These are phyloP conservation scores for Talaromyces piceae DNA, from an alignment of 2,329 filamentous ascomycete species.

Conservation along the genomic window DNA sequence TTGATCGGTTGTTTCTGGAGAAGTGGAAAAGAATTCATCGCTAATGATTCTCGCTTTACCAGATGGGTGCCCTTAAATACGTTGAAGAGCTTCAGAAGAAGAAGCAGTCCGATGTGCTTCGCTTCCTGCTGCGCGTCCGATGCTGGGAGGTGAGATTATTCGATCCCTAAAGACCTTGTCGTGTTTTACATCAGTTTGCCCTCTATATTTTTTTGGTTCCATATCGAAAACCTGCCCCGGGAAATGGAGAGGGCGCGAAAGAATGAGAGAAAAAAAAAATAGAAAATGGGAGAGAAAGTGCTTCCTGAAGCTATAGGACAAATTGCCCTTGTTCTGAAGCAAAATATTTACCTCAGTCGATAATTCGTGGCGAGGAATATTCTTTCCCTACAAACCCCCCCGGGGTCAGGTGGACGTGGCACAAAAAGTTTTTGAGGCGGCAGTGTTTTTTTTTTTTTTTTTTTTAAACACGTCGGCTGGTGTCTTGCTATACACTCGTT, in stretches of 20 bases:
- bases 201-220: neutral
- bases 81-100: conserved; percentile 99
- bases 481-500: conserved; percentile 95
- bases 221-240: conserved; percentile 10
- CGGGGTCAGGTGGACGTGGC: conserved; percentile 41
- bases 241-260: conserved; percentile 9
- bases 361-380: neutral
- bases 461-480: conserved; percentile 31
- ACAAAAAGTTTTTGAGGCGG: conserved; percentile 20
- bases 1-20: neutral
- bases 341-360: neutral
- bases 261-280: neutral
- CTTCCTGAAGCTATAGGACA: conserved; percentile 23
- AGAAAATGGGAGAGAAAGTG: too few relatives aligned
- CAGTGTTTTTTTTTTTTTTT: too few relatives aligned
- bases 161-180: conserved; percentile 26
- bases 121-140: conserved; percentile 98
- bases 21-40: neutral
- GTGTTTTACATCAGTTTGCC: too few relatives aligned
- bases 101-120: conserved; percentile 99
- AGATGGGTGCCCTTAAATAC: conserved; percentile 99
- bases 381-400: conserved; percentile 6
- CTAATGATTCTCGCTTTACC: conserved; percentile 13
- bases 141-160: conserved; percentile 82
- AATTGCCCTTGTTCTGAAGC: conserved; percentile 24